Base-by-base conservation (phyloP, 1,284 basidiomycete genomes). In the Puccinia horiana region DNA sequence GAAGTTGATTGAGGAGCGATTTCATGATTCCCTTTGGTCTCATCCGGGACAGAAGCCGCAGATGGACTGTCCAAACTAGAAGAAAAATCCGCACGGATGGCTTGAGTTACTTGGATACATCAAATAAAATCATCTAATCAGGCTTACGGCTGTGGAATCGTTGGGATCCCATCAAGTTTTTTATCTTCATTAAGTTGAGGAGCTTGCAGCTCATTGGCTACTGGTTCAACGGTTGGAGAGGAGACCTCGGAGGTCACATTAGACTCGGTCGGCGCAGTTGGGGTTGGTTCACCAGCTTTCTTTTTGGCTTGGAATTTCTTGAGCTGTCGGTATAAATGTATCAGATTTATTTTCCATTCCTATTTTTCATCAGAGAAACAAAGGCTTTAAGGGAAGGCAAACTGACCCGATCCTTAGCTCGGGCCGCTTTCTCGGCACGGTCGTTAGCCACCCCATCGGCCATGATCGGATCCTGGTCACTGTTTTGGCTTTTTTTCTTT, bases 231-330 rank as follows among this genome's bases (percentile, higher is more conserved):
- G 49, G 23, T 74, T 74, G 49, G 32, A 56, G 72, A 56, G 32
- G 49, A 18, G 26, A 49, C 32, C 29, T 76, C 26, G 37, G 44
- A 58, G 37, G 54, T 76, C 2, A 20, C 4, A 47, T 61, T 44
- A 29, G 74, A 47, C 14, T 76, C 54, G 35, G 42, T 29, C 5
- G 54, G 23, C 69, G 69, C 16, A 32, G 42, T 54, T 40, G 16
- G 32, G 42, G 20, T 74, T n/a, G 52, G 37, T 63, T 70, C 63
- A 26, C 35, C 58, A 23, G 73, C 72, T 42, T 76, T 82, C 73
- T 82, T 82, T 47, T 82, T 82, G 20, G 80, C 80, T 49, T 82
- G 80, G 20, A 82, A 82, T 32, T 82, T 82, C 37, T 82, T 82
- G 18, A 81, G 40, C 79, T 81, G 32, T 70, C n/a, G n/a, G n/a